A percentile compares a stretch with the other conserved stretches of the same genome.
These are phyloP conservation scores for Prototheca stagnorum DNA, from an alignment of 163 green algal genomes.

Conservation along the genomic window DNA sequence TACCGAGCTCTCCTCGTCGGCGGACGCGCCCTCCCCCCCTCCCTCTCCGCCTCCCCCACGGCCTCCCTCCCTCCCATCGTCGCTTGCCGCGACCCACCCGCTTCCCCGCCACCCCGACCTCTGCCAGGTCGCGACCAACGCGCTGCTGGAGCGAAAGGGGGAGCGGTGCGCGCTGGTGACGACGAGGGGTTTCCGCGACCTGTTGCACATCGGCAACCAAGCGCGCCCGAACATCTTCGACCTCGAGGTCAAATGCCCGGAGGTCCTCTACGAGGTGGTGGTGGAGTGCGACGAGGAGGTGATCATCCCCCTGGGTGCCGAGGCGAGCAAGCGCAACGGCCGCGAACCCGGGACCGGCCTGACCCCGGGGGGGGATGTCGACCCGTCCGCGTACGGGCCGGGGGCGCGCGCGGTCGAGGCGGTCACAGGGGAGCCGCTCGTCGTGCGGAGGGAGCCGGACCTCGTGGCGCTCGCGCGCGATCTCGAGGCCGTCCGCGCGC, in stretches of 20 bases:
- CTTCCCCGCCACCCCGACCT: not conserved
- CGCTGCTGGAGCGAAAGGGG: slow-evolving; percentile 85
- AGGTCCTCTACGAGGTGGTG: slow-evolving; percentile 62
- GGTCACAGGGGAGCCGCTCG: slow-evolving; percentile 53
- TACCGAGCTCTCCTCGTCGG: no score
- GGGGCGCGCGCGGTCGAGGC: slow-evolving; percentile 6
- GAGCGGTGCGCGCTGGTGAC: slow-evolving; percentile 66
- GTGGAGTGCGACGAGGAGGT: slow-evolving; percentile 82
- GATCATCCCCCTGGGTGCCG: slow-evolving; percentile 41
- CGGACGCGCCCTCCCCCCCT: no score
- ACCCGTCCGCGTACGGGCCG: slow-evolving; percentile 17
- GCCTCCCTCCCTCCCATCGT: no score
- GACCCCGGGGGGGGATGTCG: no score
- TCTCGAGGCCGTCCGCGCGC: slow-evolving; percentile 39
- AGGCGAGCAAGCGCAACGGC: slow-evolving; percentile 16
- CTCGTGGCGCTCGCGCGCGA: slow-evolving; percentile 22
- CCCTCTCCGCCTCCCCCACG: no score
- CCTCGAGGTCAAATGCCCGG: slow-evolving; percentile 50
- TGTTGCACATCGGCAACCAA: slow-evolving; percentile 95
- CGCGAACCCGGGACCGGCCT: no score
- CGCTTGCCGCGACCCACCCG: not conserved
- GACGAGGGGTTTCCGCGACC: slow-evolving; percentile 73
- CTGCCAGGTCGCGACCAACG: slow-evolving; percentile 85
- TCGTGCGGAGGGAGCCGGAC: slow-evolving; percentile 41
- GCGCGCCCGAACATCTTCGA: slow-evolving; percentile 91